Base-by-base conservation (phyloP, 495 filamentous ascomycete species). In the Talaromyces borbonicus region DNA sequence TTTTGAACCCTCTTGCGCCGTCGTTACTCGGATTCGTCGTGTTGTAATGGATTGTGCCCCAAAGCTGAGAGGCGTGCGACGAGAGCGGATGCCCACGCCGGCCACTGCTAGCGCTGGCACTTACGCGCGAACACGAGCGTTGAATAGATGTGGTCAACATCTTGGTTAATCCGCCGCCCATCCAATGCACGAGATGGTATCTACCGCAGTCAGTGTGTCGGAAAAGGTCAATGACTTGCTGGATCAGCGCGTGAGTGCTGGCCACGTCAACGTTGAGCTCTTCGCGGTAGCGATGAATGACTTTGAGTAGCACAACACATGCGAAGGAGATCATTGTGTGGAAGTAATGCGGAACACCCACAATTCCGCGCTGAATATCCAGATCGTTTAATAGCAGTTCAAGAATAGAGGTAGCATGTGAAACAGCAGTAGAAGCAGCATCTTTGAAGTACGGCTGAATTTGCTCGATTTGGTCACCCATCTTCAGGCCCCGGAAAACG, bases 241-340 rank as follows among this genome's bases (percentile, higher is more conserved):
- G 45, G 8, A 50, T 52, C 15, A 57, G 39, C n/a, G 51, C 47
- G 16, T 50, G 29, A 1, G 53, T 52, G 2, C 39, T 26, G 0
- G 37, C 37, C 11, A 48, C 52, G 14, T 57, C 52, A 29, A 57
- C 52, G n/a, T 30, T 26, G 23, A 48, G 52, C 8, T 55, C 45
- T 2, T 50, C 49, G n/a, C 32, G 26, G 32, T 57, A 50, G 18
- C 54, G 53, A 31, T 52, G 50, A 9, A 50, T 52, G 29, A 68
- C 60, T 50, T 73, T 69, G 8, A 73, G 50, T 5, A 73, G 46
- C 25, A 73, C 68, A 25, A 71, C 63, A 16, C 60, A 61, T 2
- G 69, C 69, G 41, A 68, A 70, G 1, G 67, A 64, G 40, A 71
- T 66, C 67, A 71, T 73, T 35, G 63, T 63, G 46, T 70, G 63